phyloP scores from a whole-genome alignment of 495 filamentous ascomycete species.

The Apodospora peruviana region DNA sequence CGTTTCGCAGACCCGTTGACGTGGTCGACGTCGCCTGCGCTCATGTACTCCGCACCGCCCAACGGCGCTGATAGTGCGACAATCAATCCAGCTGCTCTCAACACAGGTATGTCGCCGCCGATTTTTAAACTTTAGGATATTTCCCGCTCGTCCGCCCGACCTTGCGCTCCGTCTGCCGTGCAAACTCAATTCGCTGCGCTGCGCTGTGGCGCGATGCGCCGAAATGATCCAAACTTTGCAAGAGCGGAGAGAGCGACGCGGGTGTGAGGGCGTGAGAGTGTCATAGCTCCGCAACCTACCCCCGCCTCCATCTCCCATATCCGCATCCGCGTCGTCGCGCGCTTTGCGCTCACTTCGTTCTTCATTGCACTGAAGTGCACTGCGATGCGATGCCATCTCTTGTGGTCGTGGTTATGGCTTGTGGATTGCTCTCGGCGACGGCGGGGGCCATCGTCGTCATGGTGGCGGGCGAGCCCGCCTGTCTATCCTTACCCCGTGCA shows the following conservation, averaged over 20 bases:
- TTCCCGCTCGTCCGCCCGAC: constrained; percentile 7
- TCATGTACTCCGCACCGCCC: constrained; percentile 52
- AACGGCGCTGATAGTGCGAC: constrained; percentile 53
- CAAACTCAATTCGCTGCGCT: too few species aligned
- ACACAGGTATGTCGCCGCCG: constrained; percentile 40
- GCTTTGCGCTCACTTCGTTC: background rate
- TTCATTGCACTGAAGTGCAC: too few species aligned
- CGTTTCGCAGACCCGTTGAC: constrained; percentile 43
- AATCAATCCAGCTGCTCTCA: constrained; percentile 52
- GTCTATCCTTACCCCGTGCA: background rate
- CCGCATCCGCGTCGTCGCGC: background rate
- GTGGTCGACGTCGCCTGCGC: constrained; percentile 35
- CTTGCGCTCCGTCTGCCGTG: constrained; percentile 3
- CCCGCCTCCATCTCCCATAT: background rate
- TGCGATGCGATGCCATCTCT: too few species aligned
- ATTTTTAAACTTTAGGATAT: constrained; percentile 13
- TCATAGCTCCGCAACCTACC: background rate
- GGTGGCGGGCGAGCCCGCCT: background rate
- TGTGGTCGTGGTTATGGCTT: too few species aligned
- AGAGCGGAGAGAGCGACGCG: background rate
- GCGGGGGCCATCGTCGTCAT: background rate
- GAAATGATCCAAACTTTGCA: too few species aligned
- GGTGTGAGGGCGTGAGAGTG: background rate
- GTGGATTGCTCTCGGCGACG: background rate
- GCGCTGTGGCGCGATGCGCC: too few species aligned